Evolutionary conservation across 331 rosid genomes (phyloP).

Genomic region (Rhamnella rubrinervis): DNA sequence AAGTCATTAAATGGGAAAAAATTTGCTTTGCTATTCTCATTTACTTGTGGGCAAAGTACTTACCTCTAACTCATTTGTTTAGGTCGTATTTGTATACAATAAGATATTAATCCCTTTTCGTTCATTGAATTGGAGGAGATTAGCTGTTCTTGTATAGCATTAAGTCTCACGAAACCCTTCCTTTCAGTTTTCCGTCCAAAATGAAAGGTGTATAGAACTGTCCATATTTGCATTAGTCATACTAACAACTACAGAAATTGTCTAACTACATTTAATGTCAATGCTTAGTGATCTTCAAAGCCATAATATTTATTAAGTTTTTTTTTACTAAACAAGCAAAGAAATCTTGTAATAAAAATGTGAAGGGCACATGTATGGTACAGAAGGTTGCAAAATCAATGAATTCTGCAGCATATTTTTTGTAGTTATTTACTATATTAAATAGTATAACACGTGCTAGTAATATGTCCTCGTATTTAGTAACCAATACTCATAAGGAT

Average conservation of each 20-base stretch:
- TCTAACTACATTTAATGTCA: background rate
- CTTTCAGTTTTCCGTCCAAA: too few relatives aligned
- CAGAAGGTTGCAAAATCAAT: background rate
- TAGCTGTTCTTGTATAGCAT: background rate
- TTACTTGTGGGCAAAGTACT: background rate
- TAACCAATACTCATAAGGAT: too few relatives aligned
- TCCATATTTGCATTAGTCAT: too few relatives aligned
- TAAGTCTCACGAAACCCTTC: too few relatives aligned
- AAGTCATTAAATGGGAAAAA: slow-evolving; percentile 31
- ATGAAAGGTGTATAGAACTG: too few relatives aligned
- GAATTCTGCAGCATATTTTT: too few relatives aligned
- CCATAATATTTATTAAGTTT: background rate
- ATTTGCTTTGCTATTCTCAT: slow-evolving; percentile 39
- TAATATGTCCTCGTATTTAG: too few relatives aligned
- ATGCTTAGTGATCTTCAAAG: slow-evolving; percentile 3
- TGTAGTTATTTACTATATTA: too few relatives aligned
- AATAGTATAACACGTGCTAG: too few relatives aligned
- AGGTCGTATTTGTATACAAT: too few relatives aligned
- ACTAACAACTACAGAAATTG: background rate
- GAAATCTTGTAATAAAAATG: background rate
- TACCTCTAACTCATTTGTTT: background rate
- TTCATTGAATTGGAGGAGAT: too few relatives aligned
- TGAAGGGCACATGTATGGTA: background rate
- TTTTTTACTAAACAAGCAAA: slow-evolving; percentile 22
- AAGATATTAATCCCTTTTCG: too few relatives aligned